A percentile compares a stretch with the other conserved stretches of the same genome.
phyloP scores from a whole-genome alignment of 2,329 filamentous ascomycete species.

The Xylariales sp. region DNA sequence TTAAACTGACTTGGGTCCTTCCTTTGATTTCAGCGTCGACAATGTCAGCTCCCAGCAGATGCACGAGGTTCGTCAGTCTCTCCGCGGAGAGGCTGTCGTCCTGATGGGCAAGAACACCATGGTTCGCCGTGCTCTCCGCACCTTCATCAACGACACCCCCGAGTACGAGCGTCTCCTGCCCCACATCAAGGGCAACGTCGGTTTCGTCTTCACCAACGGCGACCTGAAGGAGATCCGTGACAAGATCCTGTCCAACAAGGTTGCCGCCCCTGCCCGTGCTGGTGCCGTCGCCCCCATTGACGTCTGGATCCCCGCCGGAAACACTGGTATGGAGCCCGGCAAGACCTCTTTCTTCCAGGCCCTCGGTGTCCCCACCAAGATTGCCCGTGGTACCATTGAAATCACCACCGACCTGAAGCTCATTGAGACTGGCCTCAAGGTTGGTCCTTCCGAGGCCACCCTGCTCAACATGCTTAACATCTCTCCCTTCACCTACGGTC shows the following conservation, averaged over 20 bases:
- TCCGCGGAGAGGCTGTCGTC: conserved; percentile 89
- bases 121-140: conserved; percentile 97
- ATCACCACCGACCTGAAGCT: conserved; percentile 98
- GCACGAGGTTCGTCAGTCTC: conserved; percentile 96
- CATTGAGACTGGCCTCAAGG: conserved; percentile 86
- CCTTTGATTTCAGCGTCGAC: conserved; percentile 76
- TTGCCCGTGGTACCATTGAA: conserved; percentile 99
- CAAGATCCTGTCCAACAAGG: conserved; percentile 94
- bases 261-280: conserved; percentile 95
- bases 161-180: conserved; percentile 98
- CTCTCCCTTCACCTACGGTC: conserved; percentile 99
- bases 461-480: conserved; percentile 99
- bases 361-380: conserved; percentile 99
- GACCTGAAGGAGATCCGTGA: conserved; percentile 91
- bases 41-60: conserved; percentile 99
- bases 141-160: conserved; percentile 82
- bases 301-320: conserved; percentile 94
- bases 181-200: conserved; percentile 94
- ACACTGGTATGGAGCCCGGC: conserved; percentile 99
- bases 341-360: conserved; percentile 99
- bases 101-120: conserved; percentile 99
- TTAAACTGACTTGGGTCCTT: too few species aligned
- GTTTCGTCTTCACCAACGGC: conserved; percentile 98
- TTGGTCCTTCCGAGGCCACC: conserved; percentile 97
- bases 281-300: conserved; percentile 92